Percentiles rank a stretch among this genome's conserved stretches.
These are phyloP conservation scores for Microbotryum lychnidis-dioicae DNA, from an alignment of 1,284 basidiomycete genomes.

Conservation along the genomic window DNA sequence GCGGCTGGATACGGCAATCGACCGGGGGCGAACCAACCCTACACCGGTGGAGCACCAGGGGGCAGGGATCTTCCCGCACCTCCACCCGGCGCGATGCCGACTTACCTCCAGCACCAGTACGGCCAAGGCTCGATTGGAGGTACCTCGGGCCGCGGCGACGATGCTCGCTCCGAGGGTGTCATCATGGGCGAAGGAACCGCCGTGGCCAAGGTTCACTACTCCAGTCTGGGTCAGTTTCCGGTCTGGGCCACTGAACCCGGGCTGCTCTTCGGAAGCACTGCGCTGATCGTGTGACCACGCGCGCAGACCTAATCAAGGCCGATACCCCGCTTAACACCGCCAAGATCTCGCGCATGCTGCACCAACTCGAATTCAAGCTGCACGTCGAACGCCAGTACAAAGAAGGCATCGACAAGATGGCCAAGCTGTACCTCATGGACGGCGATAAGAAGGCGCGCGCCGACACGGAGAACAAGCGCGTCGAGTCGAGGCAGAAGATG, in stretches of 20 bases:
- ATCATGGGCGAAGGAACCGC: neutral
- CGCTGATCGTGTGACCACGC: neutral
- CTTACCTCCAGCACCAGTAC: slow-evolving; percentile 14
- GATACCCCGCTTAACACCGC: slow-evolving; percentile 93
- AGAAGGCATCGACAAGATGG: slow-evolving; percentile 98
- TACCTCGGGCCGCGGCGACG: neutral
- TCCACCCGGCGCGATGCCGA: slow-evolving; percentile 24
- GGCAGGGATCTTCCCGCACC: slow-evolving; percentile 11
- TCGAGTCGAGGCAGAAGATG: slow-evolving; percentile 94
- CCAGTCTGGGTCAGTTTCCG: slow-evolving; percentile 32
- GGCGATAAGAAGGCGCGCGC: slow-evolving; percentile 83
- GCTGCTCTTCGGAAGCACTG: neutral
- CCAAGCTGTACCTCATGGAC: slow-evolving; percentile 61
- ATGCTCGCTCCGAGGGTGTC: neutral
- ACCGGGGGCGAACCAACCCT: too few species aligned
- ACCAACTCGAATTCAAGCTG: slow-evolving; percentile 98
- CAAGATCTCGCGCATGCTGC: slow-evolving; percentile 96
- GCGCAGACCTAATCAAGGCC: slow-evolving; percentile 81
- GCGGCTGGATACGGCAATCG: neutral
- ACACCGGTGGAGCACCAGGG: neutral
- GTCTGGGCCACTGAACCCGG: neutral
- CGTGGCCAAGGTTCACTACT: slow-evolving; percentile 27
- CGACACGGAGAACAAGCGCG: slow-evolving; percentile 86
- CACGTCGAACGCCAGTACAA: slow-evolving; percentile 98
- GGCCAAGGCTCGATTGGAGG: slow-evolving; percentile 10